Evolutionary conservation across 257 asterid species (phyloP), one percentile per base, ranked within the genome.

Genomic region (Solanum neorickii): DNA sequence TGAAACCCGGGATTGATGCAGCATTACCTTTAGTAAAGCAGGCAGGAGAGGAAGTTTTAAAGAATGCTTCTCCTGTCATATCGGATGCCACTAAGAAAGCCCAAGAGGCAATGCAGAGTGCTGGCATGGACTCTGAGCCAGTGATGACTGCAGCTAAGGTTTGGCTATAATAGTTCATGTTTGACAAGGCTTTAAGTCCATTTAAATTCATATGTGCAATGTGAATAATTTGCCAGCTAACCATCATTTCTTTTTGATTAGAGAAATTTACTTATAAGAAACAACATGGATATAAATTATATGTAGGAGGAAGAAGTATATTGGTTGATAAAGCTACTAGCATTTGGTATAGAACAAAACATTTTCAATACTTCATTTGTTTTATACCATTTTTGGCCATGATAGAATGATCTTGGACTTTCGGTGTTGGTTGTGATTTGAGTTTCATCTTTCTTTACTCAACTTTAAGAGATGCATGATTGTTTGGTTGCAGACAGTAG

Each of bases 81-180:
- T 94, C 99, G 3, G 98, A 94, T 91, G 96, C 95, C 86, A 90
- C 99, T 29, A 95, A 93, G 91, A 94, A 94, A 89, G 99, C 99
- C 37, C 98, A 94, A 93, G 99, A 97, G 89, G 97, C 96, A 46
- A 91, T 97, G 44, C 93, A 97, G 92, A 91, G 95, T 88, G 88
- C 98, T 13, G 99, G 99, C 80, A 72, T 95, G n/a, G 98, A 95
- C 85, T 92, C 98, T 29, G 83, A 93, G 89, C 98, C 98, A 0
- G 94, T 94, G 46, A 56, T 93, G 29, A 90, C 94, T 87, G 99
- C 95, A 83, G 98, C 98, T 69, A 93, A 94, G 98, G 99, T 92
- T 31, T 75, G n/a, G 21, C 46, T 73, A n/a, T 42, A 68, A 6
- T 21, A 25, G 4, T 23, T 37, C 60, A 9, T 66, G 44, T 65